These are phyloP conservation scores for Boletus subparvulus DNA, from an alignment of 768 basidiomycete genomes.

Conservation along the genomic window DNA sequence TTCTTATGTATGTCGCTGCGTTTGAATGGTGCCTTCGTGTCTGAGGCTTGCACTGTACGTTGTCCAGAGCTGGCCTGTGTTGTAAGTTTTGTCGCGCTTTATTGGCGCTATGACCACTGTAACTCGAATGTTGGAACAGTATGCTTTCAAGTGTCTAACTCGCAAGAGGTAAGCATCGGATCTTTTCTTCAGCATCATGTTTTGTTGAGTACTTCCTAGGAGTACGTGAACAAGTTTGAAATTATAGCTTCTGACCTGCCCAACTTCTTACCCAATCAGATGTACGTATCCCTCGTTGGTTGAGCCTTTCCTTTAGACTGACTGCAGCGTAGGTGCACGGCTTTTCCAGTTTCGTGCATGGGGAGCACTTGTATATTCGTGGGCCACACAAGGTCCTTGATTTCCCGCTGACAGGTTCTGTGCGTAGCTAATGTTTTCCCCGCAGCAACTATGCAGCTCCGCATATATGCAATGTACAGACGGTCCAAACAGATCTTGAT, in stretches of 20 bases:
- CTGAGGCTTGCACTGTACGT: neutral
- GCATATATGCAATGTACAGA: constrained; percentile 35
- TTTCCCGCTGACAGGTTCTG: neutral
- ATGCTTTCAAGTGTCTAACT: constrained; percentile 18
- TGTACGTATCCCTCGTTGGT: constrained; percentile 14
- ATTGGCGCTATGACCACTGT: neutral
- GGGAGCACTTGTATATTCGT: constrained; percentile 32
- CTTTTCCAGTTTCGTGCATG: constrained; percentile 34
- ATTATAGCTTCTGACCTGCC: neutral
- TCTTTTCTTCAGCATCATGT: neutral
- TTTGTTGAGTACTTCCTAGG: constrained; percentile 14
- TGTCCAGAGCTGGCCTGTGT: constrained; percentile 18
- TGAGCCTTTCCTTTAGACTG: neutral
- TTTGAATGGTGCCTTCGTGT: neutral
- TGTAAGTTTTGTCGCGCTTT: constrained; percentile 12
- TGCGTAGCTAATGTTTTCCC: constrained; percentile 4
- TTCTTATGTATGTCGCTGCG: constrained; percentile 25
- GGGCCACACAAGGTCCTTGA: constrained; percentile 32
- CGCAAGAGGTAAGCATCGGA: constrained; percentile 15
- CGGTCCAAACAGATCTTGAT: constrained; percentile 21
- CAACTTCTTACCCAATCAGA: constrained; percentile 6
- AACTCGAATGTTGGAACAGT: constrained; percentile 12
- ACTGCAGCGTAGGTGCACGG: constrained; percentile 17
- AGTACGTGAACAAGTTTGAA: constrained; percentile 17
- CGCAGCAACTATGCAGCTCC: constrained; percentile 33